Evolutionary conservation across 805 yeast genomes (phyloP).

Genomic region (Candida tallmaniae): DNA sequence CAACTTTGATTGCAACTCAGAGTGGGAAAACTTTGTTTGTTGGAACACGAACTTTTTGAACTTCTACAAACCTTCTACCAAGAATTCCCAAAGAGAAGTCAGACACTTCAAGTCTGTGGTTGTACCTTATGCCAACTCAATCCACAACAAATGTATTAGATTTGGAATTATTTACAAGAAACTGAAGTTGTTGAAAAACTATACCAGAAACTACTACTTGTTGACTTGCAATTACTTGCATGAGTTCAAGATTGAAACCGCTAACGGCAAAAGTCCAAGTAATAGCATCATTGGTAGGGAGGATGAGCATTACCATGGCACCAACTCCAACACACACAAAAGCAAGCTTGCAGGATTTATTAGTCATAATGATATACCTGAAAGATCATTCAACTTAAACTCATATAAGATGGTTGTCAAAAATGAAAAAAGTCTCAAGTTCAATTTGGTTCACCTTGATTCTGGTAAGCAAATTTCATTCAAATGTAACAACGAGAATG

Average conservation of each 20-base stretch:
- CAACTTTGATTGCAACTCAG: constrained; percentile 20
- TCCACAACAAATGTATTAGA: constrained; percentile 37
- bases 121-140: constrained; percentile 32
- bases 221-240: constrained; percentile 41
- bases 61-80: constrained; percentile 24
- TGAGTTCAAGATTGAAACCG: constrained; percentile 33
- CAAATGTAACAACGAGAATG: constrained; percentile 40
- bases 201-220: constrained; percentile 32
- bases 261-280: constrained; percentile 1
- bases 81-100: constrained; percentile 37
- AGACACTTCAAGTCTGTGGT: constrained; percentile 44
- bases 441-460: constrained; percentile 25
- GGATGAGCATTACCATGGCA: constrained; percentile 3
- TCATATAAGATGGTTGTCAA: constrained; percentile 29
- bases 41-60: constrained; percentile 57
- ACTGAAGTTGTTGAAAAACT: constrained; percentile 37
- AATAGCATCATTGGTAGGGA: not conserved
- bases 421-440: constrained; percentile 30
- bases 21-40: constrained; percentile 37
- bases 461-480: constrained; percentile 32
- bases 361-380: constrained; percentile 36
- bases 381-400: constrained; percentile 39
- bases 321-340: constrained; percentile 14
- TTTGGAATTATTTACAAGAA: constrained; percentile 39
- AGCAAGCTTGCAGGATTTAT: constrained; percentile 37